Evolutionary conservation across 2,329 filamentous ascomycete species (phyloP).

Genomic region (Pseudogymnoascus sp.): DNA sequence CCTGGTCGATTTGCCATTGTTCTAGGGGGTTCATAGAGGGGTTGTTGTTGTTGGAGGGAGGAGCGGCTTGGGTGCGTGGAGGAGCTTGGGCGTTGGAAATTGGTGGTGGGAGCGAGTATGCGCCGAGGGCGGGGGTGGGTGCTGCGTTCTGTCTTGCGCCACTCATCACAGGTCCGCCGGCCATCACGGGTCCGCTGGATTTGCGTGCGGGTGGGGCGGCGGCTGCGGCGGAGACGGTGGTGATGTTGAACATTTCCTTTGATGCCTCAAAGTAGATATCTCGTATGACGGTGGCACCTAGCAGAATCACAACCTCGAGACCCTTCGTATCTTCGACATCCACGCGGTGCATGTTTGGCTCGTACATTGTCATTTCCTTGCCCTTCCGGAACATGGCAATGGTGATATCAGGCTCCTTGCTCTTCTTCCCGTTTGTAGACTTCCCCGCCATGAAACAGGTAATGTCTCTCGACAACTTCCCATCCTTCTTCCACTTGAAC

Average conservation of each 20-base stretch:
- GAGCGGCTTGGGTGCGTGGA: conserved; percentile 13
- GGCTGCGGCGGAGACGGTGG: conserved; percentile 33
- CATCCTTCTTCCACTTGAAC: conserved; percentile 86
- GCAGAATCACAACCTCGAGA: conserved; percentile 69
- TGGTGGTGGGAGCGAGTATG: conserved; percentile 18
- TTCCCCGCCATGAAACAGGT: conserved; percentile 80
- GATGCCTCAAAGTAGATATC: conserved; percentile 57
- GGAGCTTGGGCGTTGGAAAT: conserved; percentile 15
- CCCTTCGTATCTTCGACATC: conserved; percentile 94
- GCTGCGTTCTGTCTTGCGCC: conserved; percentile 17
- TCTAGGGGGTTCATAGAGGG: conserved; percentile 18
- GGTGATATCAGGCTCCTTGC: conserved; percentile 89
- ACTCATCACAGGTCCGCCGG: conserved; percentile 23
- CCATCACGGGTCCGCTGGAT: conserved; percentile 23
- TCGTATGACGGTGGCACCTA: conserved; percentile 55
- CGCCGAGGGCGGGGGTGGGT: conserved; percentile 3
- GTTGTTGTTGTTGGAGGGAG: conserved; percentile 21
- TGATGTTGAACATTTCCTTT: conserved; percentile 71
- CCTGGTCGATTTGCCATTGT: conserved; percentile 53
- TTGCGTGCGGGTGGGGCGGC: conserved; percentile 17
- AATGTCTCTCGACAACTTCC: conserved; percentile 77
- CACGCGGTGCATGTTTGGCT: conserved; percentile 82
- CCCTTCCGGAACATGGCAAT: conserved; percentile 75
- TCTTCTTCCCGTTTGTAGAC: conserved; percentile 64
- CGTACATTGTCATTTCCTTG: conserved; percentile 72